Base-by-base conservation (phyloP, 2,329 filamentous ascomycete genomes). In the Ophiocordyceps robertsii region DNA sequence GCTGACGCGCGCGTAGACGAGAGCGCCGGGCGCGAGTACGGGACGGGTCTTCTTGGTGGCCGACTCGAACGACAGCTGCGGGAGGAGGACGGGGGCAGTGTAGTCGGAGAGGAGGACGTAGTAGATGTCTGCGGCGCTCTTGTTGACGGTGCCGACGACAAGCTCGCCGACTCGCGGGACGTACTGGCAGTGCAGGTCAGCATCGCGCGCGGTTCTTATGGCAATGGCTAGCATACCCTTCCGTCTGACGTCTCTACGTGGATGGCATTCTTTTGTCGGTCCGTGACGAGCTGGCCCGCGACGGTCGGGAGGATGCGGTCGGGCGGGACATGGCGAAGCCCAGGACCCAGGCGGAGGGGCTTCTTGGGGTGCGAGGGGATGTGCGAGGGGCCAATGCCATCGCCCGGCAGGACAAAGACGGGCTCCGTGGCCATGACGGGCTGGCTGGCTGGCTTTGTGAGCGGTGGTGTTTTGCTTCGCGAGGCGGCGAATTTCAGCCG, bases 11-110 rank as follows among this genome's bases (percentile, higher is more conserved):
- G 89, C 90, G 65, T 96, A 96, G 31, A 96, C 86, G 27, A 95
- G 67, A 41, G 86, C 79, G 32, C 87, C 87, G 13, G 77, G 56
- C 27, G 72, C 68, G 37, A 96, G 74, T 49, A 85, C 73, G 0
- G 92, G 92, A 1, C 89, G 75, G 3, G 86, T 95, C 66, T 96
- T 96, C 62, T 89, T 92, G 37, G 83, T 87, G 16, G 88, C 92
- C 48, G 80, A 80, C 63, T 96, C 90, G 60, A 98, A 98, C n/a
- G 88, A 78, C 17, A 96, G 73, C 51, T 94, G 84, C 0, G 85
- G 87, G 1, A 96, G 77, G 16, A 84, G 68, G 1, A 84, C 87
- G 44, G 74, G 64, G 2, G 70, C 56, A 4, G 74, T 73, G 56
- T 79, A 73, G 43, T 78, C 70, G 27, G 85, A 82, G 42, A 96